Evolutionary conservation across 176 grass and related monocot species (phyloP), one percentile per base, ranked within the genome.

Genomic region (Hyparrhenia diplandra): DNA sequence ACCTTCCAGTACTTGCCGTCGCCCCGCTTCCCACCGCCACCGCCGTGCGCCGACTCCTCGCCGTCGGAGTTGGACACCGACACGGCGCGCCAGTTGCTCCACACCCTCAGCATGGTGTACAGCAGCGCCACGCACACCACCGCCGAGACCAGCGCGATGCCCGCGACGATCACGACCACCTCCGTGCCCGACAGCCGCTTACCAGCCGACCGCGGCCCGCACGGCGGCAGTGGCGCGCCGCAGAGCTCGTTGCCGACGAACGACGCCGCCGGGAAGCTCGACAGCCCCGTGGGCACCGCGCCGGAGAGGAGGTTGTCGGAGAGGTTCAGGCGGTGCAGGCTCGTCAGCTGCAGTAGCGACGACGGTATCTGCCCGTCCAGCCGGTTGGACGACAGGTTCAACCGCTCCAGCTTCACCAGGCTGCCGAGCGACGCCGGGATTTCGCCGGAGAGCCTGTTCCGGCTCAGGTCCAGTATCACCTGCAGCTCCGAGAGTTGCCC

Each of bases 41-140:
- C 65, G 3, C 75, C 69, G 4, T 40, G 78, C 57, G 41, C 57
- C 20, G 31, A 46, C 41, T 89, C 90, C 68, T 94, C 95, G 12
- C 65, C 79, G 61, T 89, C 90, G 4, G 92, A 98, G 76, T 25
- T 97, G 10, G 90, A 94, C 58, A 98, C 92, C 0, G 95, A 91
- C 36, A 94, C 88, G 25, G 84, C 85, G 61, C 92, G 83, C 92
- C 96, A 99, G 75, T 99, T 95, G 82, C 88, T 95, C 96, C 92
- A 99, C 85, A 99, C 80, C 80, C 88, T 82, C 35, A 95, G 73
- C 84, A 95, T 93, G 64, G 89, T 95, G 79, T 91, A 93, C 40
- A 99, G 21, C 62, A 99, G 39, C 36, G 83, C 86, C 81, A 90
- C 30, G 78, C 96, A 99, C 51, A 99, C 92, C 0, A 37, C 51